phyloP scores from a whole-genome alignment of 495 filamentous ascomycete species.

The Monascus purpureus region DNA sequence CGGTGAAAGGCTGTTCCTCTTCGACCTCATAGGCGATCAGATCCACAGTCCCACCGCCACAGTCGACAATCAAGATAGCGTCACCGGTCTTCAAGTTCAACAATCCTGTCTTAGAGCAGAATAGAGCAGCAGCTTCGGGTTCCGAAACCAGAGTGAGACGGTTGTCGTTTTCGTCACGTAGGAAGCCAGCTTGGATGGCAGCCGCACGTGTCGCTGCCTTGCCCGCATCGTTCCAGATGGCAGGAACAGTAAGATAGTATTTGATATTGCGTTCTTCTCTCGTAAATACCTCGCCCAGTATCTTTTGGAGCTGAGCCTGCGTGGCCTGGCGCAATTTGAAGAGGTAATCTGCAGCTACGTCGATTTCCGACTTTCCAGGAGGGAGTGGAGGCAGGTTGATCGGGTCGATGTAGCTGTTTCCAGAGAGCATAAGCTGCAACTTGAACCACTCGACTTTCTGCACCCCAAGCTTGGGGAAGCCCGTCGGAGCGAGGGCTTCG shows the following conservation, averaged over 20 bases:
- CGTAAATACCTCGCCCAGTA: slow-evolving; percentile 61
- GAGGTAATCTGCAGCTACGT: slow-evolving; percentile 68
- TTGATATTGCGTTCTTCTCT: slow-evolving; percentile 67
- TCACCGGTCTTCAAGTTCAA: slow-evolving; percentile 64
- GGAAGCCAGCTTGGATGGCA: slow-evolving; percentile 63
- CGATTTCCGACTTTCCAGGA: slow-evolving; percentile 66
- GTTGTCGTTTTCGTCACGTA: slow-evolving; percentile 66
- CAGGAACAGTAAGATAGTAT: slow-evolving; percentile 64
- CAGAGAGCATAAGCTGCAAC: slow-evolving; percentile 66
- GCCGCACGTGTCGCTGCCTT: slow-evolving; percentile 66
- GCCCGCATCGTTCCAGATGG: slow-evolving; percentile 72
- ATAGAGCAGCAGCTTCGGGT: slow-evolving; percentile 65
- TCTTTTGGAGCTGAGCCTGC: slow-evolving; percentile 63
- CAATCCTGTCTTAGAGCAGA: slow-evolving; percentile 65
- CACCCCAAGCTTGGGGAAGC: slow-evolving; percentile 65
- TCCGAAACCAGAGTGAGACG: slow-evolving; percentile 62
- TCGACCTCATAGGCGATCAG: slow-evolving; percentile 72
- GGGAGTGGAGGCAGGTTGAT: slow-evolving; percentile 68
- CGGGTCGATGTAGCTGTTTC: slow-evolving; percentile 70
- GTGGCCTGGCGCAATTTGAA: slow-evolving; percentile 69
- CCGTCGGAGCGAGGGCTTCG: slow-evolving; percentile 63
- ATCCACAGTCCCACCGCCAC: slow-evolving; percentile 69
- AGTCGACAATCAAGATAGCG: slow-evolving; percentile 67
- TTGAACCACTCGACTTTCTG: slow-evolving; percentile 83
- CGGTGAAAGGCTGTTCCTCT: slow-evolving; percentile 63